Base-by-base conservation (phyloP, 768 basidiomycete genomes). In the Pisolithus sp. region DNA sequence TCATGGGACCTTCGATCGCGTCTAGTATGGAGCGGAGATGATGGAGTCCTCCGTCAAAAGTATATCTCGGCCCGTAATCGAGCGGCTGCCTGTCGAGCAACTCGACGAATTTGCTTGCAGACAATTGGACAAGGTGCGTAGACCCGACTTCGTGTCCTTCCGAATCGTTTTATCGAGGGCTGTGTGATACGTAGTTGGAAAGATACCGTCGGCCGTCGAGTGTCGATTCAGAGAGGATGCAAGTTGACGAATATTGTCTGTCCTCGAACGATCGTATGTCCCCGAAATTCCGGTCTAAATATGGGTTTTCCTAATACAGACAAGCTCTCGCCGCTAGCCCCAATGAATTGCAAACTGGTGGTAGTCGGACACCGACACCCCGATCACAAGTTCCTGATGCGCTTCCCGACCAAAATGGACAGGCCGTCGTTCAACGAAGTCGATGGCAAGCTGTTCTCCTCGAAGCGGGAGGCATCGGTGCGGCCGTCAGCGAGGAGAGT, bases 21-120 rank as follows among this genome's bases (percentile, higher is more conserved):
- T 13, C 7, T 23, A 92, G 89, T 91, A 90, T 62, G 88, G 91
- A 46, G 89, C 87, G 17, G 85, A 86, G 67, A 86, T 92, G 78
- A 79, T 92, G 70, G 91, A 92, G 67, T 86, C 83, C 4, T 84
- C 86, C 50, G 83, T 93, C 37, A 87, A 85, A 66, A 78, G 83
- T 17, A 82, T 93, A 38, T 88, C 89, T 24, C 76, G 83, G 17
- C 90, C 90, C 24, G 90, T 91, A 45, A 85, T 92, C 47, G 80
- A 87, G 51, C 78, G 85, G 24, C 73, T 93, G 0, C 87, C 89
- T 9, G 85, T 88, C 45, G 78, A 76, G 54, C 81, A 83, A 59
- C 70, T 93, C 13, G 92, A 93, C 55, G 89, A 90, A 53, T 93
- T 93, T 67, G 91, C 92, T 2, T 90, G 88, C 63, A 77, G 89